These are phyloP conservation scores for Leishmania arabica DNA, from an alignment of 208 protist species.

Conservation along the genomic window DNA sequence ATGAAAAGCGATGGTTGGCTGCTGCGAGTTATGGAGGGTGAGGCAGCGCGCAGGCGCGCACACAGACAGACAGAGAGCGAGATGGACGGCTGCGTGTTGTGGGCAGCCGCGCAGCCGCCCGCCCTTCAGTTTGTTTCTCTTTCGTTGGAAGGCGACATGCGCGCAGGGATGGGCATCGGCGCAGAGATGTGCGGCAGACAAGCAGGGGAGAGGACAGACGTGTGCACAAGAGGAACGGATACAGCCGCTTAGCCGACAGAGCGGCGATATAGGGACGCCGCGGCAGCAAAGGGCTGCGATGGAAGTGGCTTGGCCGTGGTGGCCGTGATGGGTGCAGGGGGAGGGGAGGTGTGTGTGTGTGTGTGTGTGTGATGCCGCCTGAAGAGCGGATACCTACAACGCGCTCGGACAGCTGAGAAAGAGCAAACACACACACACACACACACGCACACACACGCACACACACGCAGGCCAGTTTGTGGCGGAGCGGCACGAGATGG, in stretches of 20 bases:
- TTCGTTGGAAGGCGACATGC: not conserved
- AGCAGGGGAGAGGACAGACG: too few species aligned
- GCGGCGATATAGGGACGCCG: too few species aligned
- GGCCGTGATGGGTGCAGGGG: too few species aligned
- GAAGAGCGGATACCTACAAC: not conserved
- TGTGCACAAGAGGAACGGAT: too few species aligned
- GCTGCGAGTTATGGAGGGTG: not conserved
- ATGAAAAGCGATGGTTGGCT: not conserved
- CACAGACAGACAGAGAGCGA: not conserved
- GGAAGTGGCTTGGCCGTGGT: not conserved
- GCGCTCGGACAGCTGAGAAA: not conserved
- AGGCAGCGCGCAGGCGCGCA: not conserved
- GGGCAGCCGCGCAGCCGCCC: not conserved
- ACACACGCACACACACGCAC: not conserved
- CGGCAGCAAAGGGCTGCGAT: too few species aligned
- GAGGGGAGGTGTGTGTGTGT: too few species aligned
- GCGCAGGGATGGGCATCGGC: not conserved
- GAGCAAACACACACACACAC: not conserved
- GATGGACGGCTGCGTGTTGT: not conserved
- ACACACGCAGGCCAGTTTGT: too few species aligned
- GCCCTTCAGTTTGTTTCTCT: not conserved
- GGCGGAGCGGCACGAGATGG: not conserved
- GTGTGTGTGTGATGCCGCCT: too few species aligned
- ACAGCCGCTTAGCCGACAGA: too few species aligned
- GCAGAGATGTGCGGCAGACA: not conserved